A percentile compares a stretch with the other conserved stretches of the same genome.
phyloP scores from a whole-genome alignment of 495 filamentous ascomycete species.

The Podospora pseudocomata region DNA sequence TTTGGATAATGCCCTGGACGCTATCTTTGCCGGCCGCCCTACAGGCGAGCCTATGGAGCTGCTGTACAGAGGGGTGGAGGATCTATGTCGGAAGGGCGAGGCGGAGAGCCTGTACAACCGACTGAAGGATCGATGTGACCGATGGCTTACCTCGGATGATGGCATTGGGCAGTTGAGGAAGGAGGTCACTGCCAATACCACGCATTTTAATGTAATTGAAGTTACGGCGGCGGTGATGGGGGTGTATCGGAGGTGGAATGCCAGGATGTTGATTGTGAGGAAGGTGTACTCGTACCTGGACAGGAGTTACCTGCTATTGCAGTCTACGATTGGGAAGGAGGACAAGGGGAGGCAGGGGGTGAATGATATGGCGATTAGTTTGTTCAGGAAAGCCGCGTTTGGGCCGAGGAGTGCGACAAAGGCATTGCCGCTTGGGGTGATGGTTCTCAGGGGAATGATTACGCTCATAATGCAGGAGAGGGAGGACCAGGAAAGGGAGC shows the following conservation, averaged over 20 bases:
- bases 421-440: slow-evolving; percentile 45
- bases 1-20: slow-evolving; percentile 65
- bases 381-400: slow-evolving; percentile 59
- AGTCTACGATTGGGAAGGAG: background rate
- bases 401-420: slow-evolving; percentile 22
- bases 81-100: slow-evolving; percentile 73
- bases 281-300: slow-evolving; percentile 92
- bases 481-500: slow-evolving; percentile 38
- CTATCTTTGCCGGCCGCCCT: slow-evolving; percentile 63
- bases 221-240: slow-evolving; percentile 60
- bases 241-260: slow-evolving; percentile 75
- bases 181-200: background rate
- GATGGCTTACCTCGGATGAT: slow-evolving; percentile 52
- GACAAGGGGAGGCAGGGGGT: slow-evolving; percentile 50
- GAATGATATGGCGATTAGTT: slow-evolving; percentile 53
- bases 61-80: slow-evolving; percentile 85
- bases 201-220: slow-evolving; percentile 49
- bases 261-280: slow-evolving; percentile 70
- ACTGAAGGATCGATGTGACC: slow-evolving; percentile 60
- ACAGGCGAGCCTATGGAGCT: slow-evolving; percentile 71
- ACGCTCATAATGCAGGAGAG: slow-evolving; percentile 73
- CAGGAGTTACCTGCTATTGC: slow-evolving; percentile 71
- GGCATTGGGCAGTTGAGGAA: slow-evolving; percentile 52
- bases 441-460: slow-evolving; percentile 67
- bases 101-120: slow-evolving; percentile 61